Conservation (phyloP, 2,329 filamentous ascomycete species). For the Triangularia setosa region DNA sequence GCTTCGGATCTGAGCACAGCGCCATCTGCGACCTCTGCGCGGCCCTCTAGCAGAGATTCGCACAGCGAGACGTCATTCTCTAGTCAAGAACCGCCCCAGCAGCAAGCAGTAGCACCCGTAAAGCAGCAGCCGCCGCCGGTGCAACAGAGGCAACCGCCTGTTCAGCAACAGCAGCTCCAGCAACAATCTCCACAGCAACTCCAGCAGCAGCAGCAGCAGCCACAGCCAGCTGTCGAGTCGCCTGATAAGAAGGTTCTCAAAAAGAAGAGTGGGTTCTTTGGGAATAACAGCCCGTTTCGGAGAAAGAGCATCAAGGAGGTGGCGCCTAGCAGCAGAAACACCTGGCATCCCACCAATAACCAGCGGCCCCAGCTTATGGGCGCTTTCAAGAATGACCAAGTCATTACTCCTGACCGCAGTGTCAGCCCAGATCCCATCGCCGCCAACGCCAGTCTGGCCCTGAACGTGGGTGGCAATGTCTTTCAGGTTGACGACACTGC, state of each 20-base stretch:
- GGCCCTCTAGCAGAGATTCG: constrained; percentile 81
- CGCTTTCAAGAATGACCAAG: constrained; percentile 31
- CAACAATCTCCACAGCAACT: constrained; percentile 38
- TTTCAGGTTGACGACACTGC: constrained; percentile 77
- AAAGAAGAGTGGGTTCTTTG: constrained; percentile 83
- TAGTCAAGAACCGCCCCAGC: constrained; percentile 66
- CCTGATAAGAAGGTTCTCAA: constrained; percentile 65
- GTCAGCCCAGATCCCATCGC: constrained; percentile 82
- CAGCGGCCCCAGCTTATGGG: constrained; percentile 20
- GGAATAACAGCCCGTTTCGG: constrained; percentile 86
- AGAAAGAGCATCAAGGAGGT: constrained; percentile 82
- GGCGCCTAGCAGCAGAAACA: constrained; percentile 44
- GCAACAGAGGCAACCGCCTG: constrained; percentile 29
- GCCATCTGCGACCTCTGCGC: constrained; percentile 55
- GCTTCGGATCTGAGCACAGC: constrained; percentile 36
- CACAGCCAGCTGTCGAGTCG: constrained; percentile 34
- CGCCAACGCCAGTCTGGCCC: constrained; percentile 83
- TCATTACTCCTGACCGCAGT: constrained; percentile 40
- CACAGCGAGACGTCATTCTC: constrained; percentile 90
- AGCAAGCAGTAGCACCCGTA: constrained; percentile 55
- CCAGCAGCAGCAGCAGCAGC: neutral
- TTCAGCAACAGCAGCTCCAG: constrained; percentile 44
- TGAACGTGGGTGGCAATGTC: constrained; percentile 94
- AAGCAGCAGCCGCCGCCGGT: constrained; percentile 53
- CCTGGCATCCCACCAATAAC: constrained; percentile 49